phyloP scores from a whole-genome alignment of 2,329 filamentous ascomycete species.

The Apiospora rasikravindrae region DNA sequence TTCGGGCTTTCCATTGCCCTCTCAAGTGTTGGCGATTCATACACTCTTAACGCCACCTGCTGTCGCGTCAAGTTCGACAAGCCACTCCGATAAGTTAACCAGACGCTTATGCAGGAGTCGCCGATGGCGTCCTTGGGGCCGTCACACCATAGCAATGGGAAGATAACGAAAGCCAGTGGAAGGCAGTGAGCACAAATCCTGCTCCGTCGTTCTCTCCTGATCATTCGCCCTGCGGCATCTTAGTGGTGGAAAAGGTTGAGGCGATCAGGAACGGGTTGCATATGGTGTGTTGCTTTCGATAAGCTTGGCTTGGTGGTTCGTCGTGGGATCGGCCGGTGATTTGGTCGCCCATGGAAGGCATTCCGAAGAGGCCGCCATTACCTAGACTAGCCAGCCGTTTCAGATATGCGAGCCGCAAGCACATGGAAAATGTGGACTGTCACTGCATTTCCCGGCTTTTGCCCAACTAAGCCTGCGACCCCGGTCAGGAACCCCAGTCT shows the following conservation, averaged over 20 bases:
- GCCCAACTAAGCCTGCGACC: not conserved
- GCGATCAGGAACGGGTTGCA: slow-evolving; percentile 12
- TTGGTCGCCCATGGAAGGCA: slow-evolving; percentile 3
- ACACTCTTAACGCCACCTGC: not conserved
- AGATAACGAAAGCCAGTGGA: not conserved
- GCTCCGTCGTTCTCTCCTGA: not conserved
- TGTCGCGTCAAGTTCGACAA: not conserved
- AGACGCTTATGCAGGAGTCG: slow-evolving; percentile 1
- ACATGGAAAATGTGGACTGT: not conserved
- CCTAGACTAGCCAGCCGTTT: not conserved
- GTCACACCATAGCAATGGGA: slow-evolving; percentile 4
- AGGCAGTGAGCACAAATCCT: not conserved
- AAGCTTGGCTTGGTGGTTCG: not conserved
- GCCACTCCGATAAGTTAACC: not conserved
- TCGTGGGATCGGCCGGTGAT: not conserved
- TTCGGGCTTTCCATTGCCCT: not conserved
- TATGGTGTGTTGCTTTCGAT: not conserved
- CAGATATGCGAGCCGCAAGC: slow-evolving; percentile 14
- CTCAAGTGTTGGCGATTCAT: not conserved
- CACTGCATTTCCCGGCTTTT: not conserved
- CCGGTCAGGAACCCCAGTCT: not conserved
- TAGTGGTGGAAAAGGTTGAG: not conserved
- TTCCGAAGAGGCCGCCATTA: not conserved
- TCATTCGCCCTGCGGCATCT: not conserved
- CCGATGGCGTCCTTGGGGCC: not conserved